Evolutionary conservation across 192 early-diverging fungal species (phyloP), one percentile per base, ranked within the genome.

Genomic region (Entomortierella beljakovae): DNA sequence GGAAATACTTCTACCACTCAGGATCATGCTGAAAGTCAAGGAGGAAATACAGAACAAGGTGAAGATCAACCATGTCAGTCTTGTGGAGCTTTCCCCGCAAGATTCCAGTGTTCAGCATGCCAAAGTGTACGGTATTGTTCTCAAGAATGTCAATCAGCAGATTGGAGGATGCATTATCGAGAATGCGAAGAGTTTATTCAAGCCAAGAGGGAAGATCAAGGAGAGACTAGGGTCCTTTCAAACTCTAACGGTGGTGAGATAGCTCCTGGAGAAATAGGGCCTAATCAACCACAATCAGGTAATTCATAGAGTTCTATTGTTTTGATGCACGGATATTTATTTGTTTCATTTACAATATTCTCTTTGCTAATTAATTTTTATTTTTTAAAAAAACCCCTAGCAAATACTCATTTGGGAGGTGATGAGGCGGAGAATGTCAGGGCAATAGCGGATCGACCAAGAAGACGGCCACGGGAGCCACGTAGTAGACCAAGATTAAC

Each of bases 71-170:
- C 73, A 7, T 76, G 73, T 25, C 73, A 76, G 25, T 37, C 53
- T 25, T 76, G 73, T 22, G 73, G 65, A 16, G 54, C 50, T 5
- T 76, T 76, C 22, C 73, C 73, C 37, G 73, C 73, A 8, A 28
- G 65, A 49, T 76, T 76, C 65, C 73, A 76, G 48, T 76, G 73
- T 57, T 76, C 73, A 5, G 73, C 73, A 38, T 76, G 73, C 31
- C 64, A 77, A 29, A 61, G 66, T 52, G 74, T 69, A 16, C 75
- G 86, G 26, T 92, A 91, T 63, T 92, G 91, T 64, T 89, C 89
- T 23, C 54, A 64, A 15, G 82, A 82, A 31, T 92, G 91, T 62
- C 91, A 92, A 61, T 73, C 81, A 2, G 51, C 38, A 16, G 85
- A 89, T 66, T 91, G 90, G 90, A 72, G 61, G 49, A 61, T 49